Conservation (phyloP, 345 rosid genomes). For the Eucalyptus dawsonii region DNA sequence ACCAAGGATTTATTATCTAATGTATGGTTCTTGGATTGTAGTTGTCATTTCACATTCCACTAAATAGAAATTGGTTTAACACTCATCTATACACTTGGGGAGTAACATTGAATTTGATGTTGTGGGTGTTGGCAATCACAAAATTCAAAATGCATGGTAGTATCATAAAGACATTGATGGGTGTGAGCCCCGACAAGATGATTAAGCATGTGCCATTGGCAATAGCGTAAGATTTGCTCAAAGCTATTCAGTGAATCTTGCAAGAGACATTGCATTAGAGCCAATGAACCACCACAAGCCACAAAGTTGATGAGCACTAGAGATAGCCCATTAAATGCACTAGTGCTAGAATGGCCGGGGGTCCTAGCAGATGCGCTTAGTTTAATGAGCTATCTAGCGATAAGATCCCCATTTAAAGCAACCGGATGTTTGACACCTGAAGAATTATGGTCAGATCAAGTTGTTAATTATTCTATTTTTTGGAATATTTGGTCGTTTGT, state of each 20-base stretch:
- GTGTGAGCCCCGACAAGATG: background rate
- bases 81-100: background rate
- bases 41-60: background rate
- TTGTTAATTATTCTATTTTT: too few relatives aligned
- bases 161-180: background rate
- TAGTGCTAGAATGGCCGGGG: background rate
- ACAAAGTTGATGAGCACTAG: background rate
- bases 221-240: background rate
- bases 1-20: background rate
- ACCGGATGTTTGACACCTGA: background rate
- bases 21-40: background rate
- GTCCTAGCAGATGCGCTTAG: background rate
- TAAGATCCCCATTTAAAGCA: background rate
- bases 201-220: background rate
- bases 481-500: background rate
- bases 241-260: background rate
- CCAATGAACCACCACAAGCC: background rate
- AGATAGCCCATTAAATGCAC: background rate
- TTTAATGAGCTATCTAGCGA: background rate
- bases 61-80: background rate
- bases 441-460: background rate
- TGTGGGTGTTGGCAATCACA: background rate
- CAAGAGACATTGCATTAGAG: background rate
- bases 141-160: background rate
- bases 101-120: background rate